Evolutionary conservation across 2,329 filamentous ascomycete species (phyloP).

Genomic region (Phaeosphaeriaceae sp.): DNA sequence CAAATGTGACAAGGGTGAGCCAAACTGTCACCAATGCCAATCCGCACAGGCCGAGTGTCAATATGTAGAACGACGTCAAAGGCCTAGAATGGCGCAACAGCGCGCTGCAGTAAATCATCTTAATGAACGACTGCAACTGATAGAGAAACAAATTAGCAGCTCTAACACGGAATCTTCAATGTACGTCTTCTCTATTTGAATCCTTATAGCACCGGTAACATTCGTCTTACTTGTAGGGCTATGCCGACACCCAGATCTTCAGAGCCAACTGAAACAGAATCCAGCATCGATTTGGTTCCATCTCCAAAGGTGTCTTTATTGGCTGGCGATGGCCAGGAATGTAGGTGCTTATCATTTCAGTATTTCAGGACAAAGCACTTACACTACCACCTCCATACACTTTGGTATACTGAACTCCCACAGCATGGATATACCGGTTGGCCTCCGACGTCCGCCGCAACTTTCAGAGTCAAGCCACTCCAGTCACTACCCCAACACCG

Average conservation of each 20-base stretch:
- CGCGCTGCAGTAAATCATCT: conserved; percentile 27
- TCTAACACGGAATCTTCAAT: conserved; percentile 5
- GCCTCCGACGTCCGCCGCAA: conserved; percentile 31
- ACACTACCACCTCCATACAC: no score
- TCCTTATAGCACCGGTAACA: neutral
- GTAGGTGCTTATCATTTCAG: conserved; percentile 17
- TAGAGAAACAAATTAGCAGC: conserved; percentile 31
- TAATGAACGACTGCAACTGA: conserved; percentile 28
- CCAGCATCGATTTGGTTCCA: conserved; percentile 6
- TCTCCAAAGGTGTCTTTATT: conserved; percentile 18
- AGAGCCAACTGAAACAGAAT: neutral
- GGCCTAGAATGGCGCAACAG: conserved; percentile 31
- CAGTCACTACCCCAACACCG: conserved; percentile 24
- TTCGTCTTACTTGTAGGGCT: neutral
- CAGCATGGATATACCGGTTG: conserved; percentile 38
- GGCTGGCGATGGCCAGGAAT: conserved; percentile 28
- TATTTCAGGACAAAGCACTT: no score
- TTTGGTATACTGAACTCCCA: neutral
- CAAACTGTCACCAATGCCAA: conserved; percentile 35
- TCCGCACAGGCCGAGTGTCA: conserved; percentile 31
- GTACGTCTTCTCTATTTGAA: neutral
- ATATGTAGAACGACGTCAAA: conserved; percentile 36
- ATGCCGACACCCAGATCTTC: neutral
- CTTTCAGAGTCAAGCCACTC: conserved; percentile 30
- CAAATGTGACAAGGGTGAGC: conserved; percentile 36